Conservation (phyloP, 768 basidiomycete species). For the Boletus coccyginus region DNA sequence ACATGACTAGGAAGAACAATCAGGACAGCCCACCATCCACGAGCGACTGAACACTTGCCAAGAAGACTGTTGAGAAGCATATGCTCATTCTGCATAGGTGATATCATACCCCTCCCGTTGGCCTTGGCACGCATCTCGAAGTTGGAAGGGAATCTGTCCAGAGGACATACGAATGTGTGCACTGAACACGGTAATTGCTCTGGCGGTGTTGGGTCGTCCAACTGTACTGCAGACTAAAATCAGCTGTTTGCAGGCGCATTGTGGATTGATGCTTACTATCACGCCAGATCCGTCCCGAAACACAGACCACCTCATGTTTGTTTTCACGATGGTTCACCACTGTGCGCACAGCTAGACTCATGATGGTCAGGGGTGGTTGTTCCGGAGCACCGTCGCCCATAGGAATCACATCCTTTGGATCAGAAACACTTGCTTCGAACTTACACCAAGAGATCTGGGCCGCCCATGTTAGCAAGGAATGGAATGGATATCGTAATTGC, state of each 20-base stretch:
- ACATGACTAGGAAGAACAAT: conserved; percentile 45
- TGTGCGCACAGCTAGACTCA: conserved; percentile 84
- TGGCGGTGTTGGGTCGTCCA: conserved; percentile 91
- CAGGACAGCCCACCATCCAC: background rate
- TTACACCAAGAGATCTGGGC: conserved; percentile 94
- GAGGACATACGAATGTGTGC: conserved; percentile 86
- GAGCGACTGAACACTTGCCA: conserved; percentile 40
- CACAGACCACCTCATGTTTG: conserved; percentile 90
- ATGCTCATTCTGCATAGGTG: conserved; percentile 76
- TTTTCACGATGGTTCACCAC: conserved; percentile 94
- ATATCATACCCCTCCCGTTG: conserved; percentile 66
- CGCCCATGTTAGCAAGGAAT: background rate
- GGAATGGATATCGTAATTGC: conserved; percentile 21
- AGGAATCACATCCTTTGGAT: conserved; percentile 88
- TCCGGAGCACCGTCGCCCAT: conserved; percentile 75
- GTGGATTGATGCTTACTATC: conserved; percentile 42
- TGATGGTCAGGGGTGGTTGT: conserved; percentile 83
- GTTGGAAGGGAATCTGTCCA: conserved; percentile 80
- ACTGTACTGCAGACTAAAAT: conserved; percentile 52
- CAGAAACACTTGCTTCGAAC: conserved; percentile 76
- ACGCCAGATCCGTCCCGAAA: conserved; percentile 81
- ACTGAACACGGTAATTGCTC: conserved; percentile 80
- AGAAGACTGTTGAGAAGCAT: conserved; percentile 82
- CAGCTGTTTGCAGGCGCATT: background rate
- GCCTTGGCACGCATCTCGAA: conserved; percentile 71